phyloP scores from a whole-genome alignment of 2,329 filamentous ascomycete genomes.

The Trichoderma pleuroti region DNA sequence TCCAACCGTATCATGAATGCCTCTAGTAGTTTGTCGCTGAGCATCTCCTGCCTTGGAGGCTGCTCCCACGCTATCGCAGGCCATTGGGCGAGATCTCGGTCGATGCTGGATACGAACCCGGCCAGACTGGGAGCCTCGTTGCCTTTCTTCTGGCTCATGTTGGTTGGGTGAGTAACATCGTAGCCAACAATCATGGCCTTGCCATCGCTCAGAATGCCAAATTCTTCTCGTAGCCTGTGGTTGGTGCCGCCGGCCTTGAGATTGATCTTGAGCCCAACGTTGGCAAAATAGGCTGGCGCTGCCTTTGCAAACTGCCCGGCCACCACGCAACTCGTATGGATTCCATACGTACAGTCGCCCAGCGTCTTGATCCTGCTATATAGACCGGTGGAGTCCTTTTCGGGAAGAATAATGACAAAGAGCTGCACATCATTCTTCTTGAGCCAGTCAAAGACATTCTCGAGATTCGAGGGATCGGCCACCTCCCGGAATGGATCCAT shows the following conservation, averaged over 20 bases:
- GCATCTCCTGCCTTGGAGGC: slow-evolving; percentile 64
- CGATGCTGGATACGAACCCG: slow-evolving; percentile 73
- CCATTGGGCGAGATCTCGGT: slow-evolving; percentile 70
- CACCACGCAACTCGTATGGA: slow-evolving; percentile 65
- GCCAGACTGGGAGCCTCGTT: slow-evolving; percentile 66
- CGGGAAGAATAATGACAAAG: slow-evolving; percentile 59
- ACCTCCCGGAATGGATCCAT: slow-evolving; percentile 14
- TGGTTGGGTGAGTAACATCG: slow-evolving; percentile 85
- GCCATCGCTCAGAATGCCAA: slow-evolving; percentile 58
- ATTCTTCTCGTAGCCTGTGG: slow-evolving; percentile 57
- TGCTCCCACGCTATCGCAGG: slow-evolving; percentile 71
- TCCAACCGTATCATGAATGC: slow-evolving; percentile 63
- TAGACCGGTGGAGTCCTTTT: slow-evolving; percentile 45
- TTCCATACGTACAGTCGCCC: slow-evolving; percentile 63
- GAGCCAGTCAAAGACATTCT: slow-evolving; percentile 33
- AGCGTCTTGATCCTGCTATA: slow-evolving; percentile 66
- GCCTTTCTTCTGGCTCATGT: slow-evolving; percentile 35
- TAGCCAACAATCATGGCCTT: slow-evolving; percentile 85
- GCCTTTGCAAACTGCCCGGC: slow-evolving; percentile 35
- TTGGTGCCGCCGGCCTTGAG: slow-evolving; percentile 73
- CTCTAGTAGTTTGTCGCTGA: slow-evolving; percentile 52
- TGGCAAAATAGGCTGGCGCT: slow-evolving; percentile 56
- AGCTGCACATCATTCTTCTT: slow-evolving; percentile 40
- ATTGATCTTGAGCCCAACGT: slow-evolving; percentile 76
- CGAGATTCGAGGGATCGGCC: slow-evolving; percentile 22